phyloP scores from a whole-genome alignment of 108 stramenopile species.

The Parmales sp. region DNA sequence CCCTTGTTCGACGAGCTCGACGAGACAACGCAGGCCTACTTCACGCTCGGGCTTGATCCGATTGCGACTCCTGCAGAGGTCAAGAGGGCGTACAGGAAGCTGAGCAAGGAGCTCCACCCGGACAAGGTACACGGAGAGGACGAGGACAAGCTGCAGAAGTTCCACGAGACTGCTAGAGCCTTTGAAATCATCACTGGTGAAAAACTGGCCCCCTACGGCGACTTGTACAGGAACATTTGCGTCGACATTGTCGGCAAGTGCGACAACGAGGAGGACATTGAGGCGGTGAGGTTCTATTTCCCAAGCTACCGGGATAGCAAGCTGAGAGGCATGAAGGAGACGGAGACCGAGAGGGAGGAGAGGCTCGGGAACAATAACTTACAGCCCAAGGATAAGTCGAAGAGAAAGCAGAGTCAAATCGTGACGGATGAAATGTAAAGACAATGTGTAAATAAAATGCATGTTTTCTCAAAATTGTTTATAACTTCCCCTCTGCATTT shows the following conservation, averaged over 20 bases:
- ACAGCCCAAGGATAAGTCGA: not conserved
- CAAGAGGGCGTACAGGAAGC: not conserved
- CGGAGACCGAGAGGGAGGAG: not conserved
- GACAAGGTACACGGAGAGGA: conserved; percentile 9
- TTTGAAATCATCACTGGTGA: conserved; percentile 8
- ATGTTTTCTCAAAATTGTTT: too few relatives aligned
- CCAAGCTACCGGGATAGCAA: not conserved
- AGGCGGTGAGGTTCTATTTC: not conserved
- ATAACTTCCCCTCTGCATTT: too few relatives aligned
- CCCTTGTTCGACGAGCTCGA: conserved; percentile 1
- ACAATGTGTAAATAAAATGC: too few relatives aligned
- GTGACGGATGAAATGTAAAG: too few relatives aligned
- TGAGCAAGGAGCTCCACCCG: conserved; percentile 1
- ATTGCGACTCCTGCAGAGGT: not conserved
- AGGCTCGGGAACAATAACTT: not conserved
- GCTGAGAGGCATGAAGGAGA: not conserved
- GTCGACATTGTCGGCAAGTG: not conserved
- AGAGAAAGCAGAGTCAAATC: not conserved
- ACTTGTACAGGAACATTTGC: conserved; percentile 7
- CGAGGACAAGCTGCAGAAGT: not conserved
- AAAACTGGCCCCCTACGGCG: conserved; percentile 1
- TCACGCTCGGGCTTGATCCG: not conserved
- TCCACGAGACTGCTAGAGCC: conserved; percentile 1
- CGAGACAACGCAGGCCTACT: not conserved
- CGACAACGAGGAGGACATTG: conserved; percentile 1